Conservation (phyloP, 176 grass and related monocot species). For the Puya raimondii region DNA sequence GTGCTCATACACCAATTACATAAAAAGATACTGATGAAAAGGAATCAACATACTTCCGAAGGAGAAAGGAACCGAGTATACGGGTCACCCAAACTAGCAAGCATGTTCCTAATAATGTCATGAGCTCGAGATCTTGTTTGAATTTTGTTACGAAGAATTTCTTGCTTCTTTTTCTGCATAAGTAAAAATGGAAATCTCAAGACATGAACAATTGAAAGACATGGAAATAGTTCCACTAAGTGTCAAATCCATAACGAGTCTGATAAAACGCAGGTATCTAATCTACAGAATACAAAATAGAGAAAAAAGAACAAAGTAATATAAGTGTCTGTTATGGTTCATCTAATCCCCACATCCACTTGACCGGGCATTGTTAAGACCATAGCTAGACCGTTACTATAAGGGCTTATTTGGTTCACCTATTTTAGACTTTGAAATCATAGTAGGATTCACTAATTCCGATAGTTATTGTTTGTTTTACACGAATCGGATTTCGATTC, state of each 20-base stretch:
- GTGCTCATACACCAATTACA: too few species aligned
- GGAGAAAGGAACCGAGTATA: slow-evolving; percentile 89
- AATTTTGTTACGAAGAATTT: slow-evolving; percentile 57
- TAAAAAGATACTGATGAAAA: not conserved
- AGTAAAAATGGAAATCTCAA: slow-evolving; percentile 15
- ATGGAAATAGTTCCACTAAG: not conserved
- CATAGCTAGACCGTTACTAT: too few species aligned
- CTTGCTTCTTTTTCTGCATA: slow-evolving; percentile 67
- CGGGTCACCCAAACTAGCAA: slow-evolving; percentile 74
- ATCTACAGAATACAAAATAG: too few species aligned
- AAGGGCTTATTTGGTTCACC: too few species aligned
- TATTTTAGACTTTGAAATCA: too few species aligned
- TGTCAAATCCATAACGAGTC: not conserved
- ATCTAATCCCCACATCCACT: too few species aligned
- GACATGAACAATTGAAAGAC: not conserved
- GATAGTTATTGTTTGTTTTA: too few species aligned
- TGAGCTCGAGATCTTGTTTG: slow-evolving; percentile 77
- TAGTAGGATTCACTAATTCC: too few species aligned
- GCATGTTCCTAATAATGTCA: slow-evolving; percentile 71
- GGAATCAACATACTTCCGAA: slow-evolving; percentile 44
- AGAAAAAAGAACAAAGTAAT: too few species aligned
- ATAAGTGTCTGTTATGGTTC: too few species aligned
- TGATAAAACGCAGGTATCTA: not conserved
- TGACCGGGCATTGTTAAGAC: too few species aligned
- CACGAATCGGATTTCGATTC: too few species aligned